phyloP scores from a whole-genome alignment of 2,329 filamentous ascomycete genomes.

The Exophiala phaeomuriformis region DNA sequence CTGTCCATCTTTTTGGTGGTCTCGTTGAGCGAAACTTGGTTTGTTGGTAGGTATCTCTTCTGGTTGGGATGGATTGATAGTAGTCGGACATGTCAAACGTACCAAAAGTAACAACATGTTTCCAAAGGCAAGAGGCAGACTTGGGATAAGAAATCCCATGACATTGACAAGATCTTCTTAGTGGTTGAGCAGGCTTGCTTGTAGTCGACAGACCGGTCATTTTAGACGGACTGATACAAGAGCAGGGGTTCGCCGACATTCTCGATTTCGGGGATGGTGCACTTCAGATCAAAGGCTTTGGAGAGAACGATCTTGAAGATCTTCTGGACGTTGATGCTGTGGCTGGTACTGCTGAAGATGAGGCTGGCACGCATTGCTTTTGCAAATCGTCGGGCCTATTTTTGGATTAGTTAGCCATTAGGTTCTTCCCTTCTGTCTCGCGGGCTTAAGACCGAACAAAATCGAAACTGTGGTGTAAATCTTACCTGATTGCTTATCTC shows the following conservation, averaged over 20 bases:
- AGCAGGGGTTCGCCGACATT: slow-evolving; percentile 93
- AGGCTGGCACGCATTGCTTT: slow-evolving; percentile 97
- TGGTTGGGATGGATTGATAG: too few species aligned
- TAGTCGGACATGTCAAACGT: too few species aligned
- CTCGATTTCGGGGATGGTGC: slow-evolving; percentile 97
- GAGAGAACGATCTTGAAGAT: slow-evolving; percentile 99
- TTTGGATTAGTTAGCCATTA: background rate
- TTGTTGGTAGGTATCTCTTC: too few species aligned
- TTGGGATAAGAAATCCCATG: background rate
- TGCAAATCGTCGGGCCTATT: slow-evolving; percentile 82
- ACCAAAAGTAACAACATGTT: too few species aligned
- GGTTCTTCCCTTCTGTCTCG: slow-evolving; percentile 24
- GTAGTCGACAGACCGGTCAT: too few species aligned
- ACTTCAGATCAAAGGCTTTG: slow-evolving; percentile 97
- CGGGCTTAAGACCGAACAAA: background rate
- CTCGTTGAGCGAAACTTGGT: too few species aligned
- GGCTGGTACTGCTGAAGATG: slow-evolving; percentile 97
- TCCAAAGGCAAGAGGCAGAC: too few species aligned
- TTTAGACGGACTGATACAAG: slow-evolving; percentile 63
- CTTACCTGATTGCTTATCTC: slow-evolving; percentile 91
- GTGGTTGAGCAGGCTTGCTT: too few species aligned
- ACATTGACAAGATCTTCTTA: background rate
- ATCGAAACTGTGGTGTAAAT: background rate
- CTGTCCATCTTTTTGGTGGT: too few species aligned
- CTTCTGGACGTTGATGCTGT: slow-evolving; percentile 99